Evolutionary conservation across 208 protist genomes (phyloP).

Genomic region (Kentomonas sorsogonicus): DNA sequence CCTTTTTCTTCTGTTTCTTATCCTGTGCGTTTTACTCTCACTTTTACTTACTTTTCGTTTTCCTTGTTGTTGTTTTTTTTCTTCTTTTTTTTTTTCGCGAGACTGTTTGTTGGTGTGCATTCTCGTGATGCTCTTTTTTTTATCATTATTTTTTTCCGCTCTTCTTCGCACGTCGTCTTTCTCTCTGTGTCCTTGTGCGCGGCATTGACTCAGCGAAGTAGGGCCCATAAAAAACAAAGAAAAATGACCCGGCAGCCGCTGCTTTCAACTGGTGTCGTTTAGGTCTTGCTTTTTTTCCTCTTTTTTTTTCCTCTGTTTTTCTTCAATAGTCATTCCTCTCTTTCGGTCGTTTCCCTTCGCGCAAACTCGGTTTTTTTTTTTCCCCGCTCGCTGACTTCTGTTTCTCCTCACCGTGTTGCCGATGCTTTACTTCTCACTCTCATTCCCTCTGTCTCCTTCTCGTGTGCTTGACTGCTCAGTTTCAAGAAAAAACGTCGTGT

Average conservation of each 20-base stretch:
- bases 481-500: too few relatives aligned
- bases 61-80: conserved; percentile 6
- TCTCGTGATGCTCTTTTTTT: not conserved
- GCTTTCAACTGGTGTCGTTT: not conserved
- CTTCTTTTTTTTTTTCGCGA: conserved; percentile 9
- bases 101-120: not conserved
- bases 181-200: conserved; percentile 11
- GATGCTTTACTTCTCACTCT: too few relatives aligned
- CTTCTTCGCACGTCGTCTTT: conserved; percentile 6
- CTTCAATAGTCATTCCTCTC: not conserved
- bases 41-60: not conserved
- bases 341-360: not conserved
- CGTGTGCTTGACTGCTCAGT: too few relatives aligned
- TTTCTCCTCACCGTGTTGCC: too few relatives aligned
- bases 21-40: not conserved
- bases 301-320: conserved; percentile 9
- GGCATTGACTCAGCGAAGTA: not conserved
- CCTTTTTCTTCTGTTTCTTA: not conserved
- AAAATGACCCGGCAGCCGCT: not conserved
- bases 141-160: conserved; percentile 12
- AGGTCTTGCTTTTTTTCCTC: conserved; percentile 11
- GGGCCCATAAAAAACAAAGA: conserved; percentile 1
- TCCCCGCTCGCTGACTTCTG: too few relatives aligned
- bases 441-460: too few relatives aligned
- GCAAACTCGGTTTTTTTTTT: not conserved